Evolutionary conservation across 768 basidiomycete genomes (phyloP).

Genomic region (Imleria badia): DNA sequence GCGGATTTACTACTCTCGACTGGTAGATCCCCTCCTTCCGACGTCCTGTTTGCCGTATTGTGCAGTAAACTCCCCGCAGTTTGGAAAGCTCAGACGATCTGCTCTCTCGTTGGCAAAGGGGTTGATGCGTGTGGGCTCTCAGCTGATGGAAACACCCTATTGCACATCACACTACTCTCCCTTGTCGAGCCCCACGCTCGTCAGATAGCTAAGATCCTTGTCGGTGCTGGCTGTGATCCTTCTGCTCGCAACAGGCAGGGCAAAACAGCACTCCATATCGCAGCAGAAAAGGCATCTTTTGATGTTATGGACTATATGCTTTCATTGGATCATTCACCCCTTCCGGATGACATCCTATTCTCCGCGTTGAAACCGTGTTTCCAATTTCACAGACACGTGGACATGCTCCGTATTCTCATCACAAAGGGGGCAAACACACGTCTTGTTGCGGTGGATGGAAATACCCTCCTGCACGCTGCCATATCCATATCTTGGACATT

Average conservation of each 20-base stretch:
- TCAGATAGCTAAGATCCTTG: too few species aligned
- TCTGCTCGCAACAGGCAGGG: too few species aligned
- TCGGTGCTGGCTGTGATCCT: too few species aligned
- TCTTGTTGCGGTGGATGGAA: neutral
- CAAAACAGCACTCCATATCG: too few species aligned
- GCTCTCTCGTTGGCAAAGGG: neutral
- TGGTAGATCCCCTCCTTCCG: too few species aligned
- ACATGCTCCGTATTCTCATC: neutral
- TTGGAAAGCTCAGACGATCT: too few species aligned
- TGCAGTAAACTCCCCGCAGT: too few species aligned
- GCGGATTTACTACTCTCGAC: too few species aligned
- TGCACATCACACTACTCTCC: neutral
- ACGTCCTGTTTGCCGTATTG: too few species aligned
- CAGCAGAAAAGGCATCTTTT: neutral
- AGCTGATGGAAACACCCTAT: neutral
- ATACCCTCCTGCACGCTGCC: neutral
- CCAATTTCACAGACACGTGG: too few species aligned
- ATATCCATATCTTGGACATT: neutral
- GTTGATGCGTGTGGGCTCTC: neutral
- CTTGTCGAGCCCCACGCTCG: neutral
- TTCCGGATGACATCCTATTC: slow-evolving; percentile 3
- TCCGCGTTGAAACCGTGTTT: neutral
- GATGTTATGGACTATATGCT: neutral
- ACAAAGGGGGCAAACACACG: neutral
- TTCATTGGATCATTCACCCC: neutral